Conservation (phyloP, 176 grass and related monocot genomes). For the Alloteropsis semialata region DNA sequence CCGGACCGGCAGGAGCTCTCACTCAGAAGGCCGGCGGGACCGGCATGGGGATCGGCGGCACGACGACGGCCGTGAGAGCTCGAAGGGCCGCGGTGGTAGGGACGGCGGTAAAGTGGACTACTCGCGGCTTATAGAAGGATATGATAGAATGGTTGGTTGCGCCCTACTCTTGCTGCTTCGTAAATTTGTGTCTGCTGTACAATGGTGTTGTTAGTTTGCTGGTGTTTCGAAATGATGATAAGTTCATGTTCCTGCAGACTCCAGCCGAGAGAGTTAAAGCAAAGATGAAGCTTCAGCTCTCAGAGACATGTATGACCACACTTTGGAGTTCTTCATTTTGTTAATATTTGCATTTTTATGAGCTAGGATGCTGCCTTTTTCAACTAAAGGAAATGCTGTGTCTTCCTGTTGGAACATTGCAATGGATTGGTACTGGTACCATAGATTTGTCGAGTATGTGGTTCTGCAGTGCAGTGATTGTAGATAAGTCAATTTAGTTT, state of each 20-base stretch:
- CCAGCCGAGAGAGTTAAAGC: constrained; percentile 90
- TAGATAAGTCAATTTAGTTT: background rate
- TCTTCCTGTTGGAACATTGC: background rate
- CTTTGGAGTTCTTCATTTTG: background rate
- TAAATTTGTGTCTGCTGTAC: background rate
- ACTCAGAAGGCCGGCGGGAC: constrained; percentile 19
- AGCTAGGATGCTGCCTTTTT: background rate
- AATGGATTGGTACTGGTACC: background rate
- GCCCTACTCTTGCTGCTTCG: background rate
- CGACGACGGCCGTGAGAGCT: constrained; percentile 31
- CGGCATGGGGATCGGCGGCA: constrained; percentile 36
- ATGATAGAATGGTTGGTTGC: constrained; percentile 71
- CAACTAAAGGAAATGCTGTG: background rate
- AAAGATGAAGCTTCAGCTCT: constrained; percentile 96
- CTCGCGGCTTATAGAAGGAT: constrained; percentile 72
- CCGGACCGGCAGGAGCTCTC: constrained; percentile 34
- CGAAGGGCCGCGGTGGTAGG: constrained; percentile 34
- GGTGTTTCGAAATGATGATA: background rate
- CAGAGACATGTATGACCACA: constrained; percentile 54
- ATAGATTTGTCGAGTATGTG: background rate
- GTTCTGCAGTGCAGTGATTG: background rate
- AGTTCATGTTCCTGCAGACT: constrained; percentile 54
- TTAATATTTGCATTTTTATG: background rate
- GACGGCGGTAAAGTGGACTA: constrained; percentile 58
- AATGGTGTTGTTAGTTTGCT: background rate